Evolutionary conservation across 305 asterid genomes (phyloP).

Genomic region (Ruellia speciosa): DNA sequence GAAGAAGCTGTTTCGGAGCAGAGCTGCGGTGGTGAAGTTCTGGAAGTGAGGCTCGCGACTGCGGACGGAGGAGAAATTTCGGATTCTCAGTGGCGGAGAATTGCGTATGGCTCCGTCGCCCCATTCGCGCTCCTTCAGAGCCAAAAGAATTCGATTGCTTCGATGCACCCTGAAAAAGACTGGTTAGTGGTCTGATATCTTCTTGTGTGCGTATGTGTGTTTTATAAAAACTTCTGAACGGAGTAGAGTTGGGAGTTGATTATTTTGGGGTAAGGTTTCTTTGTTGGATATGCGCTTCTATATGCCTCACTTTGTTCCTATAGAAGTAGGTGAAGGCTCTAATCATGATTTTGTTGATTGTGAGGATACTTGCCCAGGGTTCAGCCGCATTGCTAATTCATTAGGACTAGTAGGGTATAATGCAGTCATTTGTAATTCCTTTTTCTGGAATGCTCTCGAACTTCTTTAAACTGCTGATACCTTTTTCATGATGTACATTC

Average conservation of each 20-base stretch:
- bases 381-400: background rate
- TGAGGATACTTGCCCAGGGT: slow-evolving; percentile 1
- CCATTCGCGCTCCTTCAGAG: slow-evolving; percentile 82
- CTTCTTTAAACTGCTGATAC: background rate
- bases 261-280: slow-evolving; percentile 6
- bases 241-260: slow-evolving; percentile 12
- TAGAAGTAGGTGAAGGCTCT: background rate
- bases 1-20: slow-evolving; percentile 26
- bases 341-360: no score
- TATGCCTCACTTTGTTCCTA: slow-evolving; percentile 1
- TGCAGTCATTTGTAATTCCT: background rate
- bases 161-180: slow-evolving; percentile 34
- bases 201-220: background rate
- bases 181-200: slow-evolving; percentile 36
- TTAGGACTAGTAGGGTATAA: background rate
- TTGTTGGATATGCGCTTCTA: background rate
- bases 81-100: slow-evolving; percentile 62
- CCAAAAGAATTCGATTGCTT: slow-evolving; percentile 41
- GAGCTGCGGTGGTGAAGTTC: slow-evolving; percentile 51
- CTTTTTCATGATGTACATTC: slow-evolving; percentile 1
- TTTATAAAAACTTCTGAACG: background rate
- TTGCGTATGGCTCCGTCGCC: slow-evolving; percentile 64
- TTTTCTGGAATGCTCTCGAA: background rate
- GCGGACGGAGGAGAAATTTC: slow-evolving; percentile 44
- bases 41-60: slow-evolving; percentile 52